Conservation (phyloP, 805 yeast genomes). For the Ogataea methylovora region DNA sequence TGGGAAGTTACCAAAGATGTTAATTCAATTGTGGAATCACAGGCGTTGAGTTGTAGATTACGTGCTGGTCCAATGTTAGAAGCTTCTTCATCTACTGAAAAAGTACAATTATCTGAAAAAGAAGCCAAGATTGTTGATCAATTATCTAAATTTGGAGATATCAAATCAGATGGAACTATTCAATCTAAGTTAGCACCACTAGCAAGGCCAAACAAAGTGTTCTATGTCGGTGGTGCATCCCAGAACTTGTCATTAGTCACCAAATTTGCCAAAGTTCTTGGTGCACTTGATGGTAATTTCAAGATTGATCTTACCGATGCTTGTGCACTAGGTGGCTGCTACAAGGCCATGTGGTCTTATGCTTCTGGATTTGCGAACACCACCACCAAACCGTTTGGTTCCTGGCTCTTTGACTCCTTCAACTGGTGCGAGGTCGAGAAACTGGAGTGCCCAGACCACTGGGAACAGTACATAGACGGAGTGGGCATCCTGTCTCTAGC, state of each 20-base stretch:
- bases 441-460: slow-evolving; percentile 30
- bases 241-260: slow-evolving; percentile 60
- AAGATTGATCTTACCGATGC: slow-evolving; percentile 78
- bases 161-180: slow-evolving; percentile 41
- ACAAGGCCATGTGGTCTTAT: slow-evolving; percentile 71
- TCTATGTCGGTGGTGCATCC: slow-evolving; percentile 86
- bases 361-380: slow-evolving; percentile 22
- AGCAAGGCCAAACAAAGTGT: slow-evolving; percentile 59
- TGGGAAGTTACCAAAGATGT: slow-evolving; percentile 62
- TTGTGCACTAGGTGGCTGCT: slow-evolving; percentile 90
- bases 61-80: slow-evolving; percentile 74
- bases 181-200: slow-evolving; percentile 36
- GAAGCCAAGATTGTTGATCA: slow-evolving; percentile 17
- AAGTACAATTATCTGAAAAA: slow-evolving; percentile 2
- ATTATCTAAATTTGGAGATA: slow-evolving; percentile 30
- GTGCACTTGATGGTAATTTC: slow-evolving; percentile 57
- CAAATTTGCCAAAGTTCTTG: slow-evolving; percentile 65
- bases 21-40: slow-evolving; percentile 74
- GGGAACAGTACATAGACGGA: slow-evolving; percentile 47
- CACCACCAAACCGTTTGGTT: slow-evolving; percentile 26
- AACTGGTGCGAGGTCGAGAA: slow-evolving; percentile 42
- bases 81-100: slow-evolving; percentile 7
- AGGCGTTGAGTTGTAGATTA: slow-evolving; percentile 75
- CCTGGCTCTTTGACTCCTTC: slow-evolving; percentile 39
- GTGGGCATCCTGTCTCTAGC: slow-evolving; percentile 41